phyloP scores from a whole-genome alignment of 2,329 filamentous ascomycete species.

The Knufia fluminis region DNA sequence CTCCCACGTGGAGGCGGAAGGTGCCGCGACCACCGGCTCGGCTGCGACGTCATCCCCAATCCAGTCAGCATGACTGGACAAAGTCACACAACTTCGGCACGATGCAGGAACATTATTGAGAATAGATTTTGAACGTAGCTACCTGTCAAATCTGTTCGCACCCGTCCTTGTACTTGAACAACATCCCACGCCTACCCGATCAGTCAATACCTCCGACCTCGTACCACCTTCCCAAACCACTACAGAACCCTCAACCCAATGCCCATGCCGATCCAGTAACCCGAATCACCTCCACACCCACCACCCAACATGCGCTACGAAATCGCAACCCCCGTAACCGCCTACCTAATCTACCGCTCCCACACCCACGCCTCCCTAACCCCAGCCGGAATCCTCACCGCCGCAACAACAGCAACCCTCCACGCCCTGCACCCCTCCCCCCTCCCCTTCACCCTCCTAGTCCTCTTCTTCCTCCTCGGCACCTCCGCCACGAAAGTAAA shows the following conservation, averaged over 20 bases:
- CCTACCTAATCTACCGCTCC: slow-evolving; percentile 57
- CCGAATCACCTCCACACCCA: background rate
- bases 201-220: background rate
- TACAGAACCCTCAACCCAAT: too few relatives aligned
- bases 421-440: slow-evolving; percentile 93
- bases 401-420: slow-evolving; percentile 61
- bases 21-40: too few relatives aligned
- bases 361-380: slow-evolving; percentile 70
- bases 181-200: slow-evolving; percentile 4
- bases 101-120: background rate
- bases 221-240: too few relatives aligned
- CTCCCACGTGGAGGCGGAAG: background rate
- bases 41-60: background rate
- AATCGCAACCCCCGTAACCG: slow-evolving; percentile 39
- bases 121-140: background rate
- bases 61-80: background rate
- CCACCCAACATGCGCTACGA: slow-evolving; percentile 32
- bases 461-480: slow-evolving; percentile 78
- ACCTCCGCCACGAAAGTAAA: slow-evolving; percentile 83
- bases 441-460: slow-evolving; percentile 72
- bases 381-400: slow-evolving; percentile 61
- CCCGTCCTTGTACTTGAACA: background rate
- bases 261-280: background rate
- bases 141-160: background rate
- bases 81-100: background rate